Evolutionary conservation across 2,329 filamentous ascomycete species (phyloP).

Genomic region (Talaromyces sp.): DNA sequence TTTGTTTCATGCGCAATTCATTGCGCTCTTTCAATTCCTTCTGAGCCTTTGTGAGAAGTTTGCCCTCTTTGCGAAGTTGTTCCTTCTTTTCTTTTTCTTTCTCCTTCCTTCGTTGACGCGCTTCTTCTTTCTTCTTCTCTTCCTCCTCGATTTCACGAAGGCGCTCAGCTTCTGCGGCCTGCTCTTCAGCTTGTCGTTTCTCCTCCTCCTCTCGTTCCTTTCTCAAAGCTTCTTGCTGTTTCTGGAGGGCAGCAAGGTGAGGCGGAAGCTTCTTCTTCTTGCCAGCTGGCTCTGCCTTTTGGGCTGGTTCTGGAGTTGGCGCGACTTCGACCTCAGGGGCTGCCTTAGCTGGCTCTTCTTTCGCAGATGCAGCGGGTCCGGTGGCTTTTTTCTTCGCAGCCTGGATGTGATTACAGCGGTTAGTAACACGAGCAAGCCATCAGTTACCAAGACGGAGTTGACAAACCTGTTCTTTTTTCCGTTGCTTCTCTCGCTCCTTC

Average conservation of each 20-base stretch:
- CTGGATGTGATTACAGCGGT: conserved; percentile 32
- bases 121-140: conserved; percentile 42
- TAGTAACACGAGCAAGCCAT: conserved; percentile 1
- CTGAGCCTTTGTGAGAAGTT: conserved; percentile 45
- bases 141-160: conserved; percentile 36
- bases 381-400: conserved; percentile 77
- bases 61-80: conserved; percentile 43
- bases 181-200: conserved; percentile 33
- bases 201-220: conserved; percentile 43
- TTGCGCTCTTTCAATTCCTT: conserved; percentile 42
- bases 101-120: conserved; percentile 42
- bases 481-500: conserved; percentile 97
- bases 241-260: conserved; percentile 45
- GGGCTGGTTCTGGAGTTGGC: conserved; percentile 63
- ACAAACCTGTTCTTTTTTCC: conserved; percentile 92
- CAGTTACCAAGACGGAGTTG: background rate
- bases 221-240: conserved; percentile 42
- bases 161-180: conserved; percentile 34
- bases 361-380: conserved; percentile 39
- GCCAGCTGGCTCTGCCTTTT: conserved; percentile 55
- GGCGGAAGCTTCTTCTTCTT: conserved; percentile 86
- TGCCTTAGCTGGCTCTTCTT: conserved; percentile 51
- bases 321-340: conserved; percentile 63
- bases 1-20: conserved; percentile 44
- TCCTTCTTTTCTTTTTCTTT: conserved; percentile 47